A percentile compares a stretch with the other conserved stretches of the same genome.
phyloP scores from a whole-genome alignment of 805 yeast genomes.

The Grigorovia jiainica region DNA sequence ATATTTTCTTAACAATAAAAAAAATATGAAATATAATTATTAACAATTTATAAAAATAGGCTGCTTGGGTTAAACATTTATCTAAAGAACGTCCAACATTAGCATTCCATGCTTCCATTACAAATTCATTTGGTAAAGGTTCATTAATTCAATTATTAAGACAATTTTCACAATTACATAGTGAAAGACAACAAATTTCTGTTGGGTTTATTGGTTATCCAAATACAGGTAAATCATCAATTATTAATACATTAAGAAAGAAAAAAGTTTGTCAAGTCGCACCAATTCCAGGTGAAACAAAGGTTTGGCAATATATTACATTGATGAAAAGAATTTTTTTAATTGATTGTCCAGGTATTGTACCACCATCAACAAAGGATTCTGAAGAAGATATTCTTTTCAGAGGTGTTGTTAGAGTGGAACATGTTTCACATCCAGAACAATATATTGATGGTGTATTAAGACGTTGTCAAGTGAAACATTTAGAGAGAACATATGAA shows the following conservation, averaged over 20 bases:
- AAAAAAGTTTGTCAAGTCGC: conserved; percentile 97
- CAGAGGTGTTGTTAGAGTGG: conserved; percentile 98
- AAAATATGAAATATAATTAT: too few relatives aligned
- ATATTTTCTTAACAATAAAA: too few relatives aligned
- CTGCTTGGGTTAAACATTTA: conserved; percentile 96
- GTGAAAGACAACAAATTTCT: conserved; percentile 90
- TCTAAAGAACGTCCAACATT: conserved; percentile 88
- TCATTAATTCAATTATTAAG: conserved; percentile 86
- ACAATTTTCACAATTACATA: conserved; percentile 83
- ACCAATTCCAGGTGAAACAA: conserved; percentile 98
- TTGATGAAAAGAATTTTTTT: conserved; percentile 90
- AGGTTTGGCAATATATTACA: conserved; percentile 98
- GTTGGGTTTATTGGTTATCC: conserved; percentile 98
- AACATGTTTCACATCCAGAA: conserved; percentile 90
- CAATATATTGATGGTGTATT: conserved; percentile 86
- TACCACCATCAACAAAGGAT: conserved; percentile 88
- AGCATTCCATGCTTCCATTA: conserved; percentile 96
- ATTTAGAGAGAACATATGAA: conserved; percentile 92
- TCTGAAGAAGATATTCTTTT: conserved; percentile 84
- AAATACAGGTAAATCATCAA: conserved; percentile 95
- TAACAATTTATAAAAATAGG: conserved; percentile 38
- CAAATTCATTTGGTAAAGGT: conserved; percentile 96
- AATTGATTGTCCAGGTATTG: conserved; percentile 98
- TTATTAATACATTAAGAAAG: conserved; percentile 84
- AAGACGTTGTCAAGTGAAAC: conserved; percentile 76